Evolutionary conservation across 371 early-diverging fungal genomes (phyloP).

Genomic region (Umbelopsis sp.): DNA sequence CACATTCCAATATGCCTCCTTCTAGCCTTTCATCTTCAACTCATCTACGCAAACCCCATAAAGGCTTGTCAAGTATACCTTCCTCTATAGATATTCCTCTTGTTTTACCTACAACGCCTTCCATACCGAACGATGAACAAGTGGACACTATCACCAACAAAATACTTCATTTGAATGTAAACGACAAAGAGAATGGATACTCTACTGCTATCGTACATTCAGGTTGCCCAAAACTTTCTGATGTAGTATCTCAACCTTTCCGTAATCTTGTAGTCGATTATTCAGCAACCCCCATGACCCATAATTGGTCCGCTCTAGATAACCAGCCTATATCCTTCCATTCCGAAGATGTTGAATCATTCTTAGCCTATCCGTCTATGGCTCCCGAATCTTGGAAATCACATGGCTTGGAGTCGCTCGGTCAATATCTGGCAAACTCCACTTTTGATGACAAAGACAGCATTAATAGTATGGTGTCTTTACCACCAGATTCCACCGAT

Average conservation of each 20-base stretch:
- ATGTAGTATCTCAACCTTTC: not conserved
- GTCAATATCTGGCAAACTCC: not conserved
- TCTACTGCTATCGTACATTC: not conserved
- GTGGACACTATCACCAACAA: not conserved
- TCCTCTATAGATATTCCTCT: constrained; percentile 1
- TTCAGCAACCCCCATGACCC: constrained; percentile 10
- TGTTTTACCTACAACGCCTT: constrained; percentile 1
- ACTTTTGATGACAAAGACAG: not conserved
- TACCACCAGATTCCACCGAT: not conserved
- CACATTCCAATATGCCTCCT: not conserved
- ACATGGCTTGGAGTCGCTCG: not conserved
- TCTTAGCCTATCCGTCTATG: not conserved
- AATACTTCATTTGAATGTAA: constrained; percentile 7
- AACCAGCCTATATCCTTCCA: not conserved
- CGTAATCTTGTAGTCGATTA: not conserved
- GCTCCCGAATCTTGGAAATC: not conserved
- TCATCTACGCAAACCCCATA: not conserved
- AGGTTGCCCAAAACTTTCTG: not conserved
- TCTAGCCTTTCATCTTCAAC: not conserved
- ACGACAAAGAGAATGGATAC: not conserved
- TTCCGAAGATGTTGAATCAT: not conserved
- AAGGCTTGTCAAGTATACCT: not conserved
- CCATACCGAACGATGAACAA: not conserved
- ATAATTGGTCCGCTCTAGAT: not conserved
- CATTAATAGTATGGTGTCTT: not conserved